A percentile compares a stretch with the other conserved stretches of the same genome.
phyloP scores from a whole-genome alignment of 805 yeast species.

The Starmerella vitae region DNA sequence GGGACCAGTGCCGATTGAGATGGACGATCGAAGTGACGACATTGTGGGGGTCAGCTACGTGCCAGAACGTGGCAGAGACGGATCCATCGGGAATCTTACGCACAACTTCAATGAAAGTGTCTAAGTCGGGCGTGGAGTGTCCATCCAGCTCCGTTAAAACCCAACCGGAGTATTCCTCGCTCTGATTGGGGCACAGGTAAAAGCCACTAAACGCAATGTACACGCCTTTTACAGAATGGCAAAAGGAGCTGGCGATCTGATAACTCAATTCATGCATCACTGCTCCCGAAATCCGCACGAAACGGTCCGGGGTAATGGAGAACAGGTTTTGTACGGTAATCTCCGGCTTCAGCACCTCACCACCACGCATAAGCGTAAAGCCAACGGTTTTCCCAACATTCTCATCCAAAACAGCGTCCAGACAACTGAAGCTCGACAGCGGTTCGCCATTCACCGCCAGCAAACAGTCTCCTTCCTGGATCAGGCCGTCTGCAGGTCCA shows the following conservation, averaged over 20 bases:
- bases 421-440: conserved; percentile 57
- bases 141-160: conserved; percentile 66
- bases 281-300: conserved; percentile 74
- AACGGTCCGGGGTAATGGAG: conserved; percentile 67
- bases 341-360: conserved; percentile 37
- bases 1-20: conserved; percentile 72
- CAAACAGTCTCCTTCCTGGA: conserved; percentile 77
- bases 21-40: conserved; percentile 51
- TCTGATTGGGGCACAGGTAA: conserved; percentile 37
- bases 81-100: conserved; percentile 62
- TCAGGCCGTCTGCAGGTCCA: conserved; percentile 64
- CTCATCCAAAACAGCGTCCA: conserved; percentile 72
- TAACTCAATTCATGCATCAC: conserved; percentile 74
- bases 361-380: conserved; percentile 61
- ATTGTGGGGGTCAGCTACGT: conserved; percentile 67
- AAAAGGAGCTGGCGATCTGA: conserved; percentile 75
- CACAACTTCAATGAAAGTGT: conserved; percentile 67
- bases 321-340: conserved; percentile 65
- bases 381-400: conserved; percentile 47
- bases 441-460: conserved; percentile 54
- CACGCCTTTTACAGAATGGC: conserved; percentile 76
- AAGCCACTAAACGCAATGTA: conserved; percentile 66
- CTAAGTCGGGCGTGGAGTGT: conserved; percentile 56
- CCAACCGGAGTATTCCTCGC: conserved; percentile 59
- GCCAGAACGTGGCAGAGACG: conserved; percentile 59